Conservation (phyloP, 306 rosid species). For the Ochetophila trinervis region DNA sequence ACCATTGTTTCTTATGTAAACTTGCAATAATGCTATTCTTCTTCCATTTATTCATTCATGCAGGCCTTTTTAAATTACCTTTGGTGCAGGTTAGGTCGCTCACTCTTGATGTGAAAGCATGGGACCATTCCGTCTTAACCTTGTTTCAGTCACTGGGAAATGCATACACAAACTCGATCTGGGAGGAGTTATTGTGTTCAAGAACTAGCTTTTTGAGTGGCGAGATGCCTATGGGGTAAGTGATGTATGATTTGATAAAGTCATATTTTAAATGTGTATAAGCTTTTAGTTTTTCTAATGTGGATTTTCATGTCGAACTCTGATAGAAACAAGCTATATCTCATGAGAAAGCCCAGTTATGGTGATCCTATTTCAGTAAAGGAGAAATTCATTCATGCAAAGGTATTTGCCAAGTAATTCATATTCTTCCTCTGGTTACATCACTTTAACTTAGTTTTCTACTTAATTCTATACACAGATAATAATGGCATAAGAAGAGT, state of each 20-base stretch:
- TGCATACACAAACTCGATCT: constrained; percentile 57
- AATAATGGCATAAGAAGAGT: neutral
- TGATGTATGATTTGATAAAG: constrained; percentile 17
- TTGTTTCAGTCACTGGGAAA: constrained; percentile 71
- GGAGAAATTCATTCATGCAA: constrained; percentile 70
- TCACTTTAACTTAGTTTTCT: neutral
- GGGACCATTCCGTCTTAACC: constrained; percentile 61
- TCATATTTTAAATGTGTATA: constrained; percentile 12
- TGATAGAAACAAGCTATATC: constrained; percentile 29
- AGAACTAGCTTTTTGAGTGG: constrained; percentile 33
- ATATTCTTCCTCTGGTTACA: constrained; percentile 17
- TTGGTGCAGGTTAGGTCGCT: constrained; percentile 69
- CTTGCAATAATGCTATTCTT: neutral
- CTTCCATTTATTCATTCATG: constrained; percentile 20
- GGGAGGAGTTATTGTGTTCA: constrained; percentile 68
- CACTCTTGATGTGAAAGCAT: constrained; percentile 83
- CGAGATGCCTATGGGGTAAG: constrained; percentile 44
- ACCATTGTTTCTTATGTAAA: neutral
- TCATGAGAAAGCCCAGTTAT: constrained; percentile 50
- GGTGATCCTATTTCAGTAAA: constrained; percentile 59
- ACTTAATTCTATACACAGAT: neutral
- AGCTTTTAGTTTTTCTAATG: constrained; percentile 24
- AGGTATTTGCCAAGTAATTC: constrained; percentile 39
- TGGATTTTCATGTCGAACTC: constrained; percentile 39
- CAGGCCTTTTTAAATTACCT: constrained; percentile 24